Evolutionary conservation across 2,329 filamentous ascomycete genomes (phyloP), one percentile per base, ranked within the genome.

Genomic region (Chaetothyriales sp.): DNA sequence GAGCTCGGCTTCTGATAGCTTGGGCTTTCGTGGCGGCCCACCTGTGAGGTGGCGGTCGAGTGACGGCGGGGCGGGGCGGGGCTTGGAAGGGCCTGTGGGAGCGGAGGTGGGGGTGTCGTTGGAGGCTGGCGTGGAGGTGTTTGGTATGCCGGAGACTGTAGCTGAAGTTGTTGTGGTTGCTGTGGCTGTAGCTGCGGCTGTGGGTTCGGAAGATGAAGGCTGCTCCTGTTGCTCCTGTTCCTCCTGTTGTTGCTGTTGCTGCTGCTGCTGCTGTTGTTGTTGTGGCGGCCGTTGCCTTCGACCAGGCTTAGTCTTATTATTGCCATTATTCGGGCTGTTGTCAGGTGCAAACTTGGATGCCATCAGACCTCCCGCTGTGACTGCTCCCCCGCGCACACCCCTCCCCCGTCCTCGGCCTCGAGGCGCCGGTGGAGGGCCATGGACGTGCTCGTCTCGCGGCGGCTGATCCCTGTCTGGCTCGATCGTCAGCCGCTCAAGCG

Each of bases 1-100:
- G 6, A 84, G 71, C 62, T 84, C 75, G 55, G 74, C 76, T 60
- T 83, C 80, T 1, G 79, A 83, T 44, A 83, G 72, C 64, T 80
- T 81, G 2, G 76, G 74, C 64, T 78, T 72, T 47, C 69, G 70
- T 1, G 74, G 55, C 32, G 32, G 32, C 1, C 74, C 74, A 6
- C 76, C 76, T 0, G 76, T 78, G 9, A 68, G 68, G 55, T 72
- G 74, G 45, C 76, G 68, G 57, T 78, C 75, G 18, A 75, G 75
- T 7, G 74, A 68, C 8, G 78, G 75, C 42, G 75, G 73, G 5
- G 68, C 68, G 5, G 59, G 57, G 2, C 62, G 56, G 28, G 55
- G 53, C 4, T 55, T 51, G 25, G 48, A 49, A 3, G 55, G 48
- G 42, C 47, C 55, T 42, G 53, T 53, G 20, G 57, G 51, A 1